Conservation (phyloP, 2,329 filamentous ascomycete genomes). For the Coniochaeta sp. region DNA sequence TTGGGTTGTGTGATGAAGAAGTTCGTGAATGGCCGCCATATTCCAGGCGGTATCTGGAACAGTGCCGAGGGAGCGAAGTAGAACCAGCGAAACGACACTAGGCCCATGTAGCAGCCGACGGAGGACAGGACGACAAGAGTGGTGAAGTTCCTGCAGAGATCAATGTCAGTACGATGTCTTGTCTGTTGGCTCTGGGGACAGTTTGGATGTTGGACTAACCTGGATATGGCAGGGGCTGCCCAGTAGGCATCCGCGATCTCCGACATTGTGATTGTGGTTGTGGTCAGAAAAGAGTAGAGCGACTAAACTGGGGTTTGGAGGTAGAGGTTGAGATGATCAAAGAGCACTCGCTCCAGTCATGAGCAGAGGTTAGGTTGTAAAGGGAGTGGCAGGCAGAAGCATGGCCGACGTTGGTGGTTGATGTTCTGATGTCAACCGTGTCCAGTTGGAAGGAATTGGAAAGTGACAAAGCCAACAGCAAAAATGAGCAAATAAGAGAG, state of each 20-base stretch:
- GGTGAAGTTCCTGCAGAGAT: constrained; percentile 56
- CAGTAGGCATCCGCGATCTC: constrained; percentile 33
- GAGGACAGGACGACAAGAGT: constrained; percentile 58
- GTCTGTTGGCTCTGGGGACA: background rate
- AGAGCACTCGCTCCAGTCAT: constrained; percentile 7
- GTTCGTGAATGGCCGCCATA: constrained; percentile 36
- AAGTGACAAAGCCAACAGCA: background rate
- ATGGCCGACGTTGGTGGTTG: background rate
- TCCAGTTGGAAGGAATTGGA: background rate
- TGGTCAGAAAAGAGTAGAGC: constrained; percentile 2
- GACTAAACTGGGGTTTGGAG: constrained; percentile 4
- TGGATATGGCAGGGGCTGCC: constrained; percentile 32
- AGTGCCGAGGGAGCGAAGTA: constrained; percentile 47
- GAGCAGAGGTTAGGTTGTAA: constrained; percentile 1
- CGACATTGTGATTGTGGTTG: constrained; percentile 22
- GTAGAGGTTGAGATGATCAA: background rate
- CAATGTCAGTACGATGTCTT: background rate
- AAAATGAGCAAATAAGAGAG: background rate
- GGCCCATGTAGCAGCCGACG: constrained; percentile 48
- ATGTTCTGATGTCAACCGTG: constrained; percentile 3
- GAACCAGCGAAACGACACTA: constrained; percentile 45
- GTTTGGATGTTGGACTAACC: constrained; percentile 26
- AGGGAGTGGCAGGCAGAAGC: constrained; percentile 1
- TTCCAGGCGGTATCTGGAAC: constrained; percentile 44
- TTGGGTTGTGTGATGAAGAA: constrained; percentile 33